phyloP scores from a whole-genome alignment of 768 basidiomycete genomes.

The Trametes meyenii region DNA sequence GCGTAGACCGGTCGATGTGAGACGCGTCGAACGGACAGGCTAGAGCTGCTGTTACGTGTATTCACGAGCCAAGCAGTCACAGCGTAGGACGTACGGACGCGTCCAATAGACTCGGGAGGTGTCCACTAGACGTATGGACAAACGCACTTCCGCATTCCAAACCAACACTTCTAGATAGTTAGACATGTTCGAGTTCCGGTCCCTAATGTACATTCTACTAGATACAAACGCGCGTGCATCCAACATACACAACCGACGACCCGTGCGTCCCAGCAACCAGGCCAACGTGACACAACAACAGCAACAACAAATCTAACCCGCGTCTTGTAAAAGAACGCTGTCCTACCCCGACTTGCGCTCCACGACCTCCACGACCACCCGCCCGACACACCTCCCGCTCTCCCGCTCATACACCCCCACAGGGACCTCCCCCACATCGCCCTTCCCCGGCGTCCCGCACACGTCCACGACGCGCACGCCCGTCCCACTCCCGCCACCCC shows the following conservation, averaged over 20 bases:
- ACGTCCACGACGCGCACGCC: constrained; percentile 55
- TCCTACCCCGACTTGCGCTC: constrained; percentile 29
- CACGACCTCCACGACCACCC: constrained; percentile 60
- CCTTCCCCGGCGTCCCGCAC: constrained; percentile 51
- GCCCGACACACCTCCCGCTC: constrained; percentile 54
- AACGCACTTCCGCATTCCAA: no score
- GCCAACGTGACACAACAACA: background rate
- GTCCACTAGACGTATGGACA: background rate
- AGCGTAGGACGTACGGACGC: background rate
- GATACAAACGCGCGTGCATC: background rate
- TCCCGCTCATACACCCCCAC: constrained; percentile 58
- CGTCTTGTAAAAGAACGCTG: background rate
- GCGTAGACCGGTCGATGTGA: no score
- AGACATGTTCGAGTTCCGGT: background rate
- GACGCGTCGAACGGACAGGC: no score
- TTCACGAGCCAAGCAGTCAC: background rate
- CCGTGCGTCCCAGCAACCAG: background rate
- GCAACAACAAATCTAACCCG: background rate
- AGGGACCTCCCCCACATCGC: constrained; percentile 55
- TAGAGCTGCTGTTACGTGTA: no score
- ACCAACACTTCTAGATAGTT: background rate
- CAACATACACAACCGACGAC: constrained; percentile 8
- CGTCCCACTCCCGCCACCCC: constrained; percentile 19
- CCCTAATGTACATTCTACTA: background rate
- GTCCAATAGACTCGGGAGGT: no score